A percentile compares a stretch with the other conserved stretches of the same genome.
Evolutionary conservation across 202 grass and related monocot genomes (phyloP).

Genomic region (Miscanthus sacchariflorus): DNA sequence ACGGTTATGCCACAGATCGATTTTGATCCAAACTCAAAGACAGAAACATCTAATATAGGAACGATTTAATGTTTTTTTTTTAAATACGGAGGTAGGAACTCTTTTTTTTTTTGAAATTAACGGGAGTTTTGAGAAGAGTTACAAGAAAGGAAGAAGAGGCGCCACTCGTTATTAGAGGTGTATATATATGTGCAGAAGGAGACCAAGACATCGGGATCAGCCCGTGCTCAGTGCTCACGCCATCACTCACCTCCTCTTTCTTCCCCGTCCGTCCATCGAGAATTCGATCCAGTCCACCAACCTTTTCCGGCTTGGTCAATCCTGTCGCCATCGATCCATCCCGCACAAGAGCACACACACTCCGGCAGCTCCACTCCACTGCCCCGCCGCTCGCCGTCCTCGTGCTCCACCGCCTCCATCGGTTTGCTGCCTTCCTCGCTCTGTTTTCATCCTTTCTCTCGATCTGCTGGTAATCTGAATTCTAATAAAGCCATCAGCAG

Average conservation of each 20-base stretch:
- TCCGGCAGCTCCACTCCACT: neutral
- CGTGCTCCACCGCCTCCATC: neutral
- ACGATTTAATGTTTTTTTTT: no score
- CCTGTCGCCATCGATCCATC: constrained; percentile 7
- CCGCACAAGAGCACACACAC: neutral
- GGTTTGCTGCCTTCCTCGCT: neutral
- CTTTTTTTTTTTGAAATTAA: no score
- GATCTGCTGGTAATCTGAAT: neutral
- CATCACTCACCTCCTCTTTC: neutral
- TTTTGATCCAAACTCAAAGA: no score
- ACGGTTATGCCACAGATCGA: no score
- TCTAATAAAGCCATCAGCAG: neutral
- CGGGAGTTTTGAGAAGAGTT: no score
- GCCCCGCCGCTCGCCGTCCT: neutral
- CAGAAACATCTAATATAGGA: no score
- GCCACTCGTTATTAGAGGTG: no score
- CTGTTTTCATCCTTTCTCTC: no score
- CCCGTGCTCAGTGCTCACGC: constrained; percentile 1
- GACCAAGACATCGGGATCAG: neutral
- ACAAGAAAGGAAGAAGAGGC: no score
- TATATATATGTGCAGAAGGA: neutral
- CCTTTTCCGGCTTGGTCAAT: neutral
- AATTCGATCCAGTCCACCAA: neutral
- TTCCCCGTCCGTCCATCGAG: neutral
- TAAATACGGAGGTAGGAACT: no score